Evolutionary conservation across 1,284 basidiomycete species (phyloP).

Genomic region (Phlebopus sp.): DNA sequence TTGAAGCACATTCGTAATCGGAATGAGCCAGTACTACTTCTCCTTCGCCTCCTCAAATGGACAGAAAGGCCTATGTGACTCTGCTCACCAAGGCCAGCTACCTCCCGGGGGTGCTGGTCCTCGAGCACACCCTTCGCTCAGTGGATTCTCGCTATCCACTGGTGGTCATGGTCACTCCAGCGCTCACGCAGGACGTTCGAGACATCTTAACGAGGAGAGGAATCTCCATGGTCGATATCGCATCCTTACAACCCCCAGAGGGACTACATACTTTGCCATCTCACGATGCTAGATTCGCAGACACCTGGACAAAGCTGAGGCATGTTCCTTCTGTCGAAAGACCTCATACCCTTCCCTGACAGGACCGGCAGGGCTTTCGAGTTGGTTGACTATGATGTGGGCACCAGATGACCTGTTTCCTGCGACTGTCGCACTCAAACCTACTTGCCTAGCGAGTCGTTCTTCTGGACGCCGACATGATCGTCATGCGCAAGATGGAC

Average conservation of each 20-base stretch:
- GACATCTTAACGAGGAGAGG: conserved; percentile 53
- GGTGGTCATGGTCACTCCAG: conserved; percentile 76
- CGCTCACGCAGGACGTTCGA: conserved; percentile 53
- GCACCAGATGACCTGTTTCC: conserved; percentile 16
- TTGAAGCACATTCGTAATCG: no score
- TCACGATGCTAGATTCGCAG: conserved; percentile 68
- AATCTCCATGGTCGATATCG: conserved; percentile 59
- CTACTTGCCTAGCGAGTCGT: conserved; percentile 61
- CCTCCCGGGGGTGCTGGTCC: conserved; percentile 73
- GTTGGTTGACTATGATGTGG: conserved; percentile 72
- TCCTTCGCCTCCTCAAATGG: conserved; percentile 24
- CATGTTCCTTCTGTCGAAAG: conserved; percentile 38
- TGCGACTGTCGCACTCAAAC: background rate
- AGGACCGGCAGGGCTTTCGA: conserved; percentile 63
- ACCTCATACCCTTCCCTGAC: conserved; percentile 4
- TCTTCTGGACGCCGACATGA: conserved; percentile 90
- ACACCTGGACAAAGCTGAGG: conserved; percentile 92
- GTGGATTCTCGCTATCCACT: conserved; percentile 75
- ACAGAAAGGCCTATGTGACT: conserved; percentile 50
- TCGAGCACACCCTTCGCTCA: conserved; percentile 63
- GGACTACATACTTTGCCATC: conserved; percentile 47
- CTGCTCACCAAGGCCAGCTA: conserved; percentile 68
- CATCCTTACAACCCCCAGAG: conserved; percentile 56
- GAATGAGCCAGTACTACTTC: no score
- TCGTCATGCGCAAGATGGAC: conserved; percentile 86